These are phyloP conservation scores for Mercurialis annua DNA, from an alignment of 345 rosid genomes.

Conservation along the genomic window DNA sequence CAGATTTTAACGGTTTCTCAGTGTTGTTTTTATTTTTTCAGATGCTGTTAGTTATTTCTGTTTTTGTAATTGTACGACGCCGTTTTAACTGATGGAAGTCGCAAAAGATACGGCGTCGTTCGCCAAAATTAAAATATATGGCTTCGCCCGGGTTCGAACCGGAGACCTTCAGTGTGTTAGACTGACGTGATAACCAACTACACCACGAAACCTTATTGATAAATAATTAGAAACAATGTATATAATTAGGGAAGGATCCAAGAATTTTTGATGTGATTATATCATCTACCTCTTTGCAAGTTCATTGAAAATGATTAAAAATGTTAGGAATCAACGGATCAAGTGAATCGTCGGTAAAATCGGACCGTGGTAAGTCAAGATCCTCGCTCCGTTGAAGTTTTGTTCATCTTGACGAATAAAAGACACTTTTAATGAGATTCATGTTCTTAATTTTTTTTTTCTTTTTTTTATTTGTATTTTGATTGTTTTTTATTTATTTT, in stretches of 20 bases:
- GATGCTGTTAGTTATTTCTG: background rate
- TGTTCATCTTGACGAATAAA: too few relatives aligned
- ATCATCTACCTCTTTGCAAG: too few relatives aligned
- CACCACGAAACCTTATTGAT: constrained; percentile 73
- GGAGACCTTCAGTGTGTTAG: constrained; percentile 95
- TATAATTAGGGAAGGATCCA: background rate
- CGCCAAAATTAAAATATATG: constrained; percentile 16
- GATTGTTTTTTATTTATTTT: too few relatives aligned
- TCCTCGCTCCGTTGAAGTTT: too few relatives aligned
- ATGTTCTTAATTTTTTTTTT: too few relatives aligned
- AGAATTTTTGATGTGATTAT: too few relatives aligned
- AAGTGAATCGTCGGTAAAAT: too few relatives aligned
- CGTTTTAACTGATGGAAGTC: background rate
- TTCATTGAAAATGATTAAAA: too few relatives aligned
- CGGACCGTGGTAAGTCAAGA: too few relatives aligned
- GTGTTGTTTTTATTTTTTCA: background rate
- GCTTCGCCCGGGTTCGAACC: constrained; percentile 90
- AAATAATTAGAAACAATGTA: background rate
- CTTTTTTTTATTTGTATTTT: too few relatives aligned
- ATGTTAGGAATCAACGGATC: too few relatives aligned
- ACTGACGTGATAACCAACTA: constrained; percentile 99
- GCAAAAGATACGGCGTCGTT: background rate
- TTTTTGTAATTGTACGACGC: background rate
- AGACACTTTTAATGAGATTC: too few relatives aligned
- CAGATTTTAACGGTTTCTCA: background rate